phyloP scores from a whole-genome alignment of 2,329 filamentous ascomycete species.

The Cercospora brassicicola region DNA sequence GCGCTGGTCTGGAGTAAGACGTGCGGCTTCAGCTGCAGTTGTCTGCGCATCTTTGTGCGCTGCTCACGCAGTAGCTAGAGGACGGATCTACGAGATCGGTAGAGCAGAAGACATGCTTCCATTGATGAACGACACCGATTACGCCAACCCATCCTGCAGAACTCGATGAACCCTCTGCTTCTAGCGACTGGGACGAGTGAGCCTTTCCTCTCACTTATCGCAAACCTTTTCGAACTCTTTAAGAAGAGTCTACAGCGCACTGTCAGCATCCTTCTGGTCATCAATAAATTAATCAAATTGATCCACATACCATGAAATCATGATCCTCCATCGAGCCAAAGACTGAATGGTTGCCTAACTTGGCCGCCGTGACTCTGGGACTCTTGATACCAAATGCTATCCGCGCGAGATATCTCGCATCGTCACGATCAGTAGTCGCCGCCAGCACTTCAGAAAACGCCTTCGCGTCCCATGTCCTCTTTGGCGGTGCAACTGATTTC shows the following conservation, averaged over 20 bases:
- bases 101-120: too few species aligned
- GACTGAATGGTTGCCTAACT: conserved; percentile 47
- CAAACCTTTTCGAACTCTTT: conserved; percentile 29
- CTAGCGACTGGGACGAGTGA: background rate
- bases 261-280: background rate
- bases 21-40: too few species aligned
- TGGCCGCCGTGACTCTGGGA: conserved; percentile 54
- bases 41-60: too few species aligned
- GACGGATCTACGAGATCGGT: too few species aligned
- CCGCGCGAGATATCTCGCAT: conserved; percentile 59
- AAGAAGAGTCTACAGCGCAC: conserved; percentile 19
- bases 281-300: background rate
- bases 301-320: conserved; percentile 50
- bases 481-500: conserved; percentile 43
- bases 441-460: conserved; percentile 50
- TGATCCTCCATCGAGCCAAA: conserved; percentile 59
- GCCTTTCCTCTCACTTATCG: conserved; percentile 10
- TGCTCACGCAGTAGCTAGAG: too few species aligned
- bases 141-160: background rate
- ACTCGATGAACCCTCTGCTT: background rate
- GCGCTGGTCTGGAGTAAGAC: too few species aligned
- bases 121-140: background rate
- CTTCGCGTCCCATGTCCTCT: conserved; percentile 42
- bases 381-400: conserved; percentile 64
- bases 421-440: conserved; percentile 53